phyloP scores from a whole-genome alignment of 108 stramenopile genomes.

The Cyclotella cryptica region DNA sequence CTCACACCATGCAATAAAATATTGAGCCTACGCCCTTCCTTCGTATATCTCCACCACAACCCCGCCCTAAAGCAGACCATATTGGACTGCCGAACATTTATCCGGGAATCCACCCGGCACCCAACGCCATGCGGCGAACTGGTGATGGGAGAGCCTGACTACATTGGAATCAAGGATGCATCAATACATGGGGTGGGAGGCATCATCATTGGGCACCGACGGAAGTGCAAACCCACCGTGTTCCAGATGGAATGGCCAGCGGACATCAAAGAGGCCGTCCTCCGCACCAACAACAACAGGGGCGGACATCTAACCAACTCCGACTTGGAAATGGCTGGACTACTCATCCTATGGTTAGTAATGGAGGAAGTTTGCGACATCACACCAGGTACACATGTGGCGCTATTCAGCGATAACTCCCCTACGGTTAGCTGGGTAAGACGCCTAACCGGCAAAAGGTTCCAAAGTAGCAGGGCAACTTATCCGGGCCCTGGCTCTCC shows the following conservation, averaged over 20 bases:
- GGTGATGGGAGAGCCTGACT: conserved; percentile 16
- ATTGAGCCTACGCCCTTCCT: not conserved
- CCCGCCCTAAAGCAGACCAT: not conserved
- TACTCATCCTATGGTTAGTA: conserved; percentile 42
- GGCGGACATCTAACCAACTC: too few species aligned
- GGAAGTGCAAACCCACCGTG: conserved; percentile 10
- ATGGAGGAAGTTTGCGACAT: conserved; percentile 39
- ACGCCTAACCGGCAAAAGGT: conserved; percentile 2
- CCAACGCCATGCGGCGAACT: not conserved
- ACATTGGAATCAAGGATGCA: conserved; percentile 34
- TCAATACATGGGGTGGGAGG: too few species aligned
- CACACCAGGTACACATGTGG: too few species aligned
- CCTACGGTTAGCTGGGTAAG: conserved; percentile 32
- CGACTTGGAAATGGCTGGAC: too few species aligned
- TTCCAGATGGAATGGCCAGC: too few species aligned
- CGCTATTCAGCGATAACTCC: too few species aligned
- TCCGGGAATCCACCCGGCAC: not conserved
- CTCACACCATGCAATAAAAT: conserved; percentile 3
- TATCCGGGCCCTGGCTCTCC: conserved; percentile 12
- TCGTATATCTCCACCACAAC: not conserved
- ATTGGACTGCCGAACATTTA: not conserved
- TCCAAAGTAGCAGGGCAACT: conserved; percentile 9
- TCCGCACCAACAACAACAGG: not conserved
- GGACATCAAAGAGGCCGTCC: too few species aligned
- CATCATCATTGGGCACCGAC: not conserved